phyloP scores from a whole-genome alignment of 1,284 basidiomycete genomes.

The Mrakiaceae sp. region DNA sequence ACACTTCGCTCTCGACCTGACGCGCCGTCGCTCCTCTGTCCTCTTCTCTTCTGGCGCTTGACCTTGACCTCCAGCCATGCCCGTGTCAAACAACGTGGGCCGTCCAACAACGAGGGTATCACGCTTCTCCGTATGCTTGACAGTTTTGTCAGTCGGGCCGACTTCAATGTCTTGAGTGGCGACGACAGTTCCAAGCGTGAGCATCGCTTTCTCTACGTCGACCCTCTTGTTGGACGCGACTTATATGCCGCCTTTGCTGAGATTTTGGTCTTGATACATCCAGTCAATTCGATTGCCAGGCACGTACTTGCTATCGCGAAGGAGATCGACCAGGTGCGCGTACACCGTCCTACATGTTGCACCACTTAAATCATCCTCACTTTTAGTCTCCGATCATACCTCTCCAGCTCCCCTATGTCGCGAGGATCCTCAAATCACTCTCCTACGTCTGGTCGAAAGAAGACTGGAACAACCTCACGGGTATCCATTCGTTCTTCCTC shows the following conservation, averaged over 20 bases:
- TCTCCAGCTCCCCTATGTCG: background rate
- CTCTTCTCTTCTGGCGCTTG: background rate
- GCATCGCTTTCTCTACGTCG: too few species aligned
- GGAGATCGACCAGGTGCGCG: background rate
- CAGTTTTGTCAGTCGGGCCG: background rate
- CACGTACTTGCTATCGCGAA: background rate
- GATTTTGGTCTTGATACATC: background rate
- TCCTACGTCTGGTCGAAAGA: background rate
- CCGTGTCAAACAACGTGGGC: too few species aligned
- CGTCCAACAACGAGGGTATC: too few species aligned
- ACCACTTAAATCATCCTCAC: background rate
- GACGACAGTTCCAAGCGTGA: background rate
- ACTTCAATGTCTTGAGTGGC: background rate
- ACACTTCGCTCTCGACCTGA: background rate
- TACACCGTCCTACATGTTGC: background rate
- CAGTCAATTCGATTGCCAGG: slow-evolving; percentile 5
- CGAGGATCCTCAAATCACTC: background rate
- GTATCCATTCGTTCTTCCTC: background rate
- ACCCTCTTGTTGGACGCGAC: too few species aligned
- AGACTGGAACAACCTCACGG: background rate
- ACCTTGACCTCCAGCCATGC: background rate
- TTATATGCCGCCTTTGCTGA: background rate
- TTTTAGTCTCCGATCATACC: background rate
- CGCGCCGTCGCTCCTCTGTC: background rate
- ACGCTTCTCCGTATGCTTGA: background rate